Conservation (phyloP, 2,329 filamentous ascomycete species). For the Fusarium guadeloupense region DNA sequence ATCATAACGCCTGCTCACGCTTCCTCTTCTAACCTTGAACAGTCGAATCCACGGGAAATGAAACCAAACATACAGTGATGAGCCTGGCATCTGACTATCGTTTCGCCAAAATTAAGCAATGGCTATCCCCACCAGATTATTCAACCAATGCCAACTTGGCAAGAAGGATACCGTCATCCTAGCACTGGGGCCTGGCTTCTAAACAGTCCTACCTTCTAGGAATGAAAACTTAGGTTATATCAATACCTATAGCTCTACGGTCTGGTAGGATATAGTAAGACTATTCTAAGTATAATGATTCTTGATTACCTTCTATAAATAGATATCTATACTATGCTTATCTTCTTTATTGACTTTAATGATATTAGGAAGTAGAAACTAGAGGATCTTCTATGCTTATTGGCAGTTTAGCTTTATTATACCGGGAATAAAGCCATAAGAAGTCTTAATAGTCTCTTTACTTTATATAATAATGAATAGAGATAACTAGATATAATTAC, state of each 20-base stretch:
- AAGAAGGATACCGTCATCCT: constrained; percentile 3
- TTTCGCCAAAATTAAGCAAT: neutral
- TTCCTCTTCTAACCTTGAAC: neutral
- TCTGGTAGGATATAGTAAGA: constrained; percentile 33
- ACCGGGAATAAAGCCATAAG: fast-evolving
- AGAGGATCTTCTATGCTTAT: constrained; percentile 15
- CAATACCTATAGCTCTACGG: constrained; percentile 36
- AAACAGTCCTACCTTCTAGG: constrained; percentile 4
- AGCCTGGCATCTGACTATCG: neutral
- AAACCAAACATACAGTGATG: neutral
- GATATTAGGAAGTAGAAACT: constrained; percentile 32
- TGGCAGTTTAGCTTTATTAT: constrained; percentile 9
- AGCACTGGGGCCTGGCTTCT: constrained; percentile 29
- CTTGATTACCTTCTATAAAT: constrained; percentile 17
- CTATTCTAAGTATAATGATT: constrained; percentile 17
- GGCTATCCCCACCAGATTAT: constrained; percentile 16
- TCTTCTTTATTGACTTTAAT: constrained; percentile 38
- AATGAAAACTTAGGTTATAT: constrained; percentile 19
- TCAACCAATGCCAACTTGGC: constrained; percentile 20
- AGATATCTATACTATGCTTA: neutral
- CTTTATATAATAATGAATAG: neutral
- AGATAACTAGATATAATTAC: neutral
- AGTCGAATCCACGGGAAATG: neutral
- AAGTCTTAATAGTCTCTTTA: neutral
- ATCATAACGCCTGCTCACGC: neutral